These are phyloP conservation scores for Amanita pseudoporphyria DNA, from an alignment of 768 basidiomycete genomes.

Conservation along the genomic window DNA sequence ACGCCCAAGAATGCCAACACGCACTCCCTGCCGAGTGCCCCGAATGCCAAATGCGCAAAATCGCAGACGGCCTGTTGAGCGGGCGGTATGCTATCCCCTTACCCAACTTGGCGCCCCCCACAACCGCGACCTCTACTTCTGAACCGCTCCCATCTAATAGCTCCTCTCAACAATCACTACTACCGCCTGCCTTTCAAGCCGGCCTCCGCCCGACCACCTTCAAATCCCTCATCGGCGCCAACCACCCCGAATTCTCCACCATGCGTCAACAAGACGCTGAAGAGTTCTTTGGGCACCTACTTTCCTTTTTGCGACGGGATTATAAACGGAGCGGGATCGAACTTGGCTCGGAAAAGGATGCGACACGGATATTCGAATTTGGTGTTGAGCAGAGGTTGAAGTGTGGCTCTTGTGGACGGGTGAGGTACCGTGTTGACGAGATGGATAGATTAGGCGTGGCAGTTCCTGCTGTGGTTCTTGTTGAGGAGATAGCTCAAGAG, in stretches of 20 bases:
- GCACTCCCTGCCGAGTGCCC: slow-evolving; percentile 73
- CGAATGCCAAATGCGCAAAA: slow-evolving; percentile 92
- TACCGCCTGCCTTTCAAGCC: slow-evolving; percentile 61
- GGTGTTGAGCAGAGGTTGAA: slow-evolving; percentile 83
- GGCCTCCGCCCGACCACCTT: slow-evolving; percentile 79
- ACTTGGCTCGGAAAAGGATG: slow-evolving; percentile 31
- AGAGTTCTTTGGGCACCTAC: slow-evolving; percentile 81
- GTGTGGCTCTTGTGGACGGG: slow-evolving; percentile 68
- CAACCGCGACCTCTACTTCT: not conserved
- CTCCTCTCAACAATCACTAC: slow-evolving; percentile 18
- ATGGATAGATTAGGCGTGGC: slow-evolving; percentile 74
- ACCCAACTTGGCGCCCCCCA: slow-evolving; percentile 15
- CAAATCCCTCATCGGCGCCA: slow-evolving; percentile 85
- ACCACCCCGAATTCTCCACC: slow-evolving; percentile 89
- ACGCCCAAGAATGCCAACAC: slow-evolving; percentile 55
- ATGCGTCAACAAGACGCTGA: slow-evolving; percentile 98
- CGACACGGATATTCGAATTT: slow-evolving; percentile 72
- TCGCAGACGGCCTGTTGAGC: slow-evolving; percentile 87
- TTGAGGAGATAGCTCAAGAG: not conserved
- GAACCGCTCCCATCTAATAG: not conserved
- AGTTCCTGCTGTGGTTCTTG: slow-evolving; percentile 51
- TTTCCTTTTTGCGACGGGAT: slow-evolving; percentile 61
- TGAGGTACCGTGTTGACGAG: slow-evolving; percentile 72
- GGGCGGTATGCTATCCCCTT: slow-evolving; percentile 79
- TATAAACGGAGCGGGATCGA: slow-evolving; percentile 26